Percentiles rank a stretch among this genome's conserved stretches.
Conservation (phyloP, 1,284 basidiomycete genomes). For the Sporisorium reilianum region DNA sequence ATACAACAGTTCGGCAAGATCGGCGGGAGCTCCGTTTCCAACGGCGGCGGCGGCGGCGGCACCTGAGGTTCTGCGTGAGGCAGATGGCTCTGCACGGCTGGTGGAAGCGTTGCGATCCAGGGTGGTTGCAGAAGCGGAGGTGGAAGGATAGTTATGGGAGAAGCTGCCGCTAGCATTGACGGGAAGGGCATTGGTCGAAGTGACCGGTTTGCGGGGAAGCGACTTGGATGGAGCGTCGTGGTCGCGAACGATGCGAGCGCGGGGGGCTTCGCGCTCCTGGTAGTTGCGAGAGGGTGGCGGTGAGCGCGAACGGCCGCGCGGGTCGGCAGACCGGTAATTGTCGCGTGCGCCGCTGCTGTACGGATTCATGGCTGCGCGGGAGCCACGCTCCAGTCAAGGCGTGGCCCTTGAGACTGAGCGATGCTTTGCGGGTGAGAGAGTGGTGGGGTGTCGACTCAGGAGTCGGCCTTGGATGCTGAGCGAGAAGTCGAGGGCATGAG, state of each 20-base stretch:
- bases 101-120: conserved; percentile 9
- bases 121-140: not conserved
- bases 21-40: conserved; percentile 1
- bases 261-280: not conserved
- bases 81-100: conserved; percentile 5
- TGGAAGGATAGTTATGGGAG: not conserved
- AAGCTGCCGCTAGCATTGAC: not conserved
- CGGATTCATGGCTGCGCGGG: conserved; percentile 14
- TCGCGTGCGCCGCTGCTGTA: conserved; percentile 17
- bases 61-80: not conserved
- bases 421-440: not conserved
- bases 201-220: conserved; percentile 14
- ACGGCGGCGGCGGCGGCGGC: conserved; percentile 1
- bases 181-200: conserved; percentile 6
- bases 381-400: conserved; percentile 6
- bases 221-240: conserved; percentile 18
- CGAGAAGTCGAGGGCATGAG: not conserved
- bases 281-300: conserved; percentile 10
- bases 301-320: conserved; percentile 24
- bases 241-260: conserved; percentile 4
- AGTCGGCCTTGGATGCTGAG: not conserved
- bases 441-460: not conserved
- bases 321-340: conserved; percentile 10
- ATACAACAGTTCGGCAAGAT: conserved; percentile 10
- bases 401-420: not conserved